Evolutionary conservation across 148 eudicot genomes (phyloP), one percentile per base, ranked within the genome.

Genomic region (Fallopia convolvulus): DNA sequence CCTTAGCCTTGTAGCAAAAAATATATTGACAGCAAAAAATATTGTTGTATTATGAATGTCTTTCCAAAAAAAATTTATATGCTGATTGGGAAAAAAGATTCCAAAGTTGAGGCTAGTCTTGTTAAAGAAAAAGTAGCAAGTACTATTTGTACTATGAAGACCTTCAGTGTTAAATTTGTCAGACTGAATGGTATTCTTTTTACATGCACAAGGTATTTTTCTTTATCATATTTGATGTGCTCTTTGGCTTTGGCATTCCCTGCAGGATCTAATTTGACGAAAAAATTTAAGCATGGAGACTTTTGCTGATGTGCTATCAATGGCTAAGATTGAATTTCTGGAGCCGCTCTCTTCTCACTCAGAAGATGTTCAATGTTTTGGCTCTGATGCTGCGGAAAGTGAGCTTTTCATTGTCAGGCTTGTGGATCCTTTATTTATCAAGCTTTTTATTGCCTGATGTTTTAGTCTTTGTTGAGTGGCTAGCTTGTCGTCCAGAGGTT

Each of bases 111-210:
- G 71, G 44, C 86, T 71, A 84, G 49, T 81, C 75, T 78, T 78
- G 86, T 79, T 46, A 89, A 90, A 83, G 97, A 87, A 68, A 88
- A 72, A 76, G 80, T 83, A 17, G 55, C 82, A 68, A 81, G 78
- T 76, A 75, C 80, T 7, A 77, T 83, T 70, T 93, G 88, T 26
- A 81, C 85, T 49, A 50, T 87, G 4, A 93, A 89, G 83, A 84
- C 84, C 26, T 96, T 96, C 60, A 81, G 85, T 77, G 85, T 85
- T 48, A 84, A 88, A 74, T 93, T 91, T 88, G 82, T 93, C 75
- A 84, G 99, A 70, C 81, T 93, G 20, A 90, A 96, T 90, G 99
- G 99, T 81, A 88, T 96, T 80, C 86, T 96, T 79, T 96, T 96
- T 77, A 89, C 99, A 17, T 93, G 98, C 80, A 96, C 98, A 78